These are phyloP conservation scores for Fusarium sp. DNA, from an alignment of 2,329 filamentous ascomycete genomes.

Conservation along the genomic window DNA sequence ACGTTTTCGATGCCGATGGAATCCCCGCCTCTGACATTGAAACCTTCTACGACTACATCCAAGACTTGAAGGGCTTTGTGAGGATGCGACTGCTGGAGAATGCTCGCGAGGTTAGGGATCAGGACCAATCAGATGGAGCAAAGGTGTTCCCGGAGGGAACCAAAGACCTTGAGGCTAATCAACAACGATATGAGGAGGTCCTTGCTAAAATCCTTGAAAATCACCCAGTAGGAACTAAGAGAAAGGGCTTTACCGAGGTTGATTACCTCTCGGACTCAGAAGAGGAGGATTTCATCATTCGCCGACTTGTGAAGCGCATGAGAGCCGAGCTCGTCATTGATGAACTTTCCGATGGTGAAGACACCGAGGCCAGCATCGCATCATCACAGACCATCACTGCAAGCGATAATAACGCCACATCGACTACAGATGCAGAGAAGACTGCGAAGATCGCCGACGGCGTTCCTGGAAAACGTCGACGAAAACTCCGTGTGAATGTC, in stretches of 20 bases:
- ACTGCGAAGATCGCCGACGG: slow-evolving; percentile 56
- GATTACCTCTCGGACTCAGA: slow-evolving; percentile 60
- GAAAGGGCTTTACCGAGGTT: slow-evolving; percentile 63
- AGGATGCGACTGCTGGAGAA: slow-evolving; percentile 74
- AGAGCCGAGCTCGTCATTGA: slow-evolving; percentile 67
- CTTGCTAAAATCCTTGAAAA: slow-evolving; percentile 58
- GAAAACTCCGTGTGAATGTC: slow-evolving; percentile 61
- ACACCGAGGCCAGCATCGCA: slow-evolving; percentile 48
- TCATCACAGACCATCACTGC: slow-evolving; percentile 44
- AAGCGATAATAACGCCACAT: slow-evolving; percentile 41
- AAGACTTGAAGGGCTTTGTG: slow-evolving; percentile 78
- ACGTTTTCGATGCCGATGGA: slow-evolving; percentile 76
- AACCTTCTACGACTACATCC: slow-evolving; percentile 79
- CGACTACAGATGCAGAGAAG: slow-evolving; percentile 48
- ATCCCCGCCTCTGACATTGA: slow-evolving; percentile 76
- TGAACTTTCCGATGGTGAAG: slow-evolving; percentile 61
- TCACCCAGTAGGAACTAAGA: slow-evolving; percentile 50
- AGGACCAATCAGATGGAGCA: slow-evolving; percentile 61
- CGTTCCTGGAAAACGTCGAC: slow-evolving; percentile 56
- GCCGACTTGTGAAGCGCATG: slow-evolving; percentile 69
- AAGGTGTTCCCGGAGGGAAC: slow-evolving; percentile 60
- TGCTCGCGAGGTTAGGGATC: slow-evolving; percentile 68
- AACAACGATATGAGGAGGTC: slow-evolving; percentile 64
- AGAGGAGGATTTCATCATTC: slow-evolving; percentile 60
- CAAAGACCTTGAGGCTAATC: slow-evolving; percentile 58